These are phyloP conservation scores for Pyrenochaeta sp. DNA, from an alignment of 2,329 filamentous ascomycete genomes.

Conservation along the genomic window DNA sequence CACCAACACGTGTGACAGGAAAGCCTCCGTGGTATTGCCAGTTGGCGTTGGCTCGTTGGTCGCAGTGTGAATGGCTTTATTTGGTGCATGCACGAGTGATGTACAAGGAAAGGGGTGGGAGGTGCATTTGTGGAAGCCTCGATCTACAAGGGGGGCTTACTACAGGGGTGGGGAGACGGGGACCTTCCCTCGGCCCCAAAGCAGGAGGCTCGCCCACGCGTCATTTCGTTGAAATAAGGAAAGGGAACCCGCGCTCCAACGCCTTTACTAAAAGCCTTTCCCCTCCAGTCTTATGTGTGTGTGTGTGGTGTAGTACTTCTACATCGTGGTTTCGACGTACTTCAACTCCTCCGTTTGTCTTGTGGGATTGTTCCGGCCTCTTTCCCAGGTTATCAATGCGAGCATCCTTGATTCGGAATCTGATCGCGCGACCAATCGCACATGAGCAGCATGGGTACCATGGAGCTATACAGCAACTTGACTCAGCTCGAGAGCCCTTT, in stretches of 20 bases:
- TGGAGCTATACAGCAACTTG: constrained; percentile 14
- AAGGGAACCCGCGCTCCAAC: constrained; percentile 9
- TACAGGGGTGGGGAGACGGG: constrained; percentile 6
- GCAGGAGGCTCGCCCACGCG: background rate
- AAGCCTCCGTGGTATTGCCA: too few species aligned
- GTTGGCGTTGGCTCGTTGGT: too few species aligned
- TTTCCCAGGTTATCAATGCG: constrained; percentile 1
- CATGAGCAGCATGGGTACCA: constrained; percentile 1
- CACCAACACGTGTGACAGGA: too few species aligned
- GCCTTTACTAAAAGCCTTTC: too few species aligned
- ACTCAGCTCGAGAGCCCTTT: constrained; percentile 49
- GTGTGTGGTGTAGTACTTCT: too few species aligned
- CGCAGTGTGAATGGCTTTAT: too few species aligned
- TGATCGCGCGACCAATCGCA: constrained; percentile 8
- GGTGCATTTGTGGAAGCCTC: too few species aligned
- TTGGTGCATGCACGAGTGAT: too few species aligned
- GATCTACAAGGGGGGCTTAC: constrained; percentile 13
- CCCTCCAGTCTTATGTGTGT: too few species aligned
- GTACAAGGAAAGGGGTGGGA: too few species aligned
- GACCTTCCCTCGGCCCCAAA: background rate
- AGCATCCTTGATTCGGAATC: constrained; percentile 5
- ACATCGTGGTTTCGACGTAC: background rate
- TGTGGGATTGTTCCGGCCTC: constrained; percentile 4
- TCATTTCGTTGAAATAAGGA: constrained; percentile 25
- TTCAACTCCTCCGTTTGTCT: background rate